Evolutionary conservation across 192 early-diverging fungal species (phyloP).

Genomic region (Coemansia sp.): DNA sequence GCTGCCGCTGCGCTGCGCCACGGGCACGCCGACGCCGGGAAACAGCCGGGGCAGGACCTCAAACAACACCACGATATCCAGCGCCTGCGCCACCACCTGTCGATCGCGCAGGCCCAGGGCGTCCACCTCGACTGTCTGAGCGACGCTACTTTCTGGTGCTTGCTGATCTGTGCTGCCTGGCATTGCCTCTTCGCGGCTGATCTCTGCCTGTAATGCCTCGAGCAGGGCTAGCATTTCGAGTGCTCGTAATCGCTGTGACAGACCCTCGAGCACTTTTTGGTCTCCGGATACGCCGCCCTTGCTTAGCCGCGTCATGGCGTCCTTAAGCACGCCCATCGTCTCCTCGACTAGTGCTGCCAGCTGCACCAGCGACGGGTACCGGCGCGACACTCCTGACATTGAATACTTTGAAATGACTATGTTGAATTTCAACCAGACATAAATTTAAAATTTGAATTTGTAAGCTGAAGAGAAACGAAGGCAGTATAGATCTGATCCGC

Average conservation of each 20-base stretch:
- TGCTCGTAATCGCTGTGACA: slow-evolving; percentile 9
- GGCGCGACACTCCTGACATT: slow-evolving; percentile 19
- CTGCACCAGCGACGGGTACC: slow-evolving; percentile 22
- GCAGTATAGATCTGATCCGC: neutral
- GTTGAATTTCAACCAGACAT: neutral
- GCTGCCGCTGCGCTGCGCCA: slow-evolving; percentile 58
- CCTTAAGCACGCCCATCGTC: slow-evolving; percentile 13
- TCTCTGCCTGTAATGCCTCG: slow-evolving; percentile 25
- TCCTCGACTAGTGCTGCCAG: slow-evolving; percentile 7
- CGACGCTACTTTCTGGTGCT: neutral
- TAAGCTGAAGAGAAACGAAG: neutral
- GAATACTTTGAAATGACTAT: neutral
- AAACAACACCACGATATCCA: slow-evolving; percentile 40
- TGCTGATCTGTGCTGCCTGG: neutral
- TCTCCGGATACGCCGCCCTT: slow-evolving; percentile 38
- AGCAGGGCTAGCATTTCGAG: slow-evolving; percentile 7
- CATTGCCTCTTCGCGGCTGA: neutral
- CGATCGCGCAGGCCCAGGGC: slow-evolving; percentile 41
- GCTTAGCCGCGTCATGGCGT: slow-evolving; percentile 28
- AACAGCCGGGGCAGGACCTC: slow-evolving; percentile 64
- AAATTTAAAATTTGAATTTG: neutral
- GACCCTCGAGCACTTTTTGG: slow-evolving; percentile 8
- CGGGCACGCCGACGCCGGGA: slow-evolving; percentile 63
- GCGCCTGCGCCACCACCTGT: slow-evolving; percentile 30
- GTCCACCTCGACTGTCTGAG: neutral